phyloP scores from a whole-genome alignment of 2,329 filamentous ascomycete genomes.

The Gliomastix tumulicola region DNA sequence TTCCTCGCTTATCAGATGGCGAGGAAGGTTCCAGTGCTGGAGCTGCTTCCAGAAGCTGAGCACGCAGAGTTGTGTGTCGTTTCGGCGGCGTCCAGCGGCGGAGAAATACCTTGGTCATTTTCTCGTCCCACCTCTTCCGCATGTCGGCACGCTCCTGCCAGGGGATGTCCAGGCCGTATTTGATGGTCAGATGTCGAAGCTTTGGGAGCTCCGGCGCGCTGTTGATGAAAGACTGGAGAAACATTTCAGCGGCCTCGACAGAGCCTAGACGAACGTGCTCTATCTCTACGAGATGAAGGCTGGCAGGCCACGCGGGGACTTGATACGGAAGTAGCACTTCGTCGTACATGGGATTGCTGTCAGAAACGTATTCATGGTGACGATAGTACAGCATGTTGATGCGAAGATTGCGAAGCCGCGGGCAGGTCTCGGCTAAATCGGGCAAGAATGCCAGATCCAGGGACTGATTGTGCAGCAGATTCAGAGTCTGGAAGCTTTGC shows the following conservation, averaged over 20 bases:
- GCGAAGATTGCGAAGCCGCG: slow-evolving; percentile 60
- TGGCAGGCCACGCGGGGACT: slow-evolving; percentile 70
- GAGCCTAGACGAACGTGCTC: slow-evolving; percentile 72
- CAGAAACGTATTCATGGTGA: slow-evolving; percentile 57
- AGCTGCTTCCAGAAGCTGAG: too few species aligned
- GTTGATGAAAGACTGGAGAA: slow-evolving; percentile 73
- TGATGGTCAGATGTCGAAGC: slow-evolving; percentile 65
- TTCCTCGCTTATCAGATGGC: too few species aligned
- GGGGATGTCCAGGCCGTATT: slow-evolving; percentile 69
- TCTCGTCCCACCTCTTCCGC: slow-evolving; percentile 69
- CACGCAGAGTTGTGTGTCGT: slow-evolving; percentile 12
- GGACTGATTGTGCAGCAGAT: slow-evolving; percentile 71
- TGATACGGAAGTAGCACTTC: slow-evolving; percentile 57
- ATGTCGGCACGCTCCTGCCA: slow-evolving; percentile 81
- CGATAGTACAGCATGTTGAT: slow-evolving; percentile 78
- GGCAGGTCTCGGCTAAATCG: slow-evolving; percentile 59
- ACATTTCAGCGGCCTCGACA: slow-evolving; percentile 61
- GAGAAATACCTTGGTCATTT: slow-evolving; percentile 60
- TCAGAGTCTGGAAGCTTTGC: slow-evolving; percentile 56
- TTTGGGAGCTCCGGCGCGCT: slow-evolving; percentile 58
- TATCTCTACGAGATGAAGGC: slow-evolving; percentile 65
- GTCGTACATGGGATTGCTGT: slow-evolving; percentile 70
- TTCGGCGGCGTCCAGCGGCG: slow-evolving; percentile 35
- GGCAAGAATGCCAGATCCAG: slow-evolving; percentile 71
- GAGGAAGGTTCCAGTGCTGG: too few species aligned